Conservation (phyloP, 1,284 basidiomycete genomes). For the Irpex rosettiformis region DNA sequence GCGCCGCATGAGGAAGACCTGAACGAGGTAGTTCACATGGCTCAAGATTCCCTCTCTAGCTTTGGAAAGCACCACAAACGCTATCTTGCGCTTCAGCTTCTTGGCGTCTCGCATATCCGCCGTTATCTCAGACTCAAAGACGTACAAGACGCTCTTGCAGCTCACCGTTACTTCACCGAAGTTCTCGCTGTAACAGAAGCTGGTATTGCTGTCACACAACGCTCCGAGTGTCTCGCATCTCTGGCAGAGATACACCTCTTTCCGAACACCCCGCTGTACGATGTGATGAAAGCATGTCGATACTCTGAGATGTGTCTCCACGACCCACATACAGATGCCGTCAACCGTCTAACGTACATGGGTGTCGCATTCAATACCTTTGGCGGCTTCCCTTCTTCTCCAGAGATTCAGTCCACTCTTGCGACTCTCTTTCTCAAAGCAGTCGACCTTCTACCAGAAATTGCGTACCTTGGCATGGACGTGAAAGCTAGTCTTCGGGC, state of each 20-base stretch:
- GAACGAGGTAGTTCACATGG: neutral
- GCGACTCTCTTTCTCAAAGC: neutral
- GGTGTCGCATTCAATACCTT: neutral
- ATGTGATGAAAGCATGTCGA: neutral
- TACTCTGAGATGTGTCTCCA: neutral
- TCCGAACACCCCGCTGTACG: neutral
- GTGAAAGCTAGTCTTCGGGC: neutral
- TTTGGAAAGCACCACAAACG: neutral
- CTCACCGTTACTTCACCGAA: neutral
- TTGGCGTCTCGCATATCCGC: neutral
- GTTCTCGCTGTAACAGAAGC: neutral
- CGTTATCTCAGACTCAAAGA: neutral
- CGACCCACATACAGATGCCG: neutral
- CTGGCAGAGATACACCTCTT: neutral
- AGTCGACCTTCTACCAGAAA: neutral
- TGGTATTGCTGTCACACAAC: neutral
- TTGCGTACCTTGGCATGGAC: neutral
- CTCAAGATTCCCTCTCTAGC: neutral
- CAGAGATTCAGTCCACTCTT: neutral
- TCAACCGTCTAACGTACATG: neutral
- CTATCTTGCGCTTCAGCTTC: neutral
- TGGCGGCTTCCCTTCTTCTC: neutral
- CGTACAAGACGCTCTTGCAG: neutral
- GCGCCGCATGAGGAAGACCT: neutral
- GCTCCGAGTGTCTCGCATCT: neutral